Evolutionary conservation across 2,329 filamentous ascomycete species (phyloP).

Genomic region (Aspergillus sp.): DNA sequence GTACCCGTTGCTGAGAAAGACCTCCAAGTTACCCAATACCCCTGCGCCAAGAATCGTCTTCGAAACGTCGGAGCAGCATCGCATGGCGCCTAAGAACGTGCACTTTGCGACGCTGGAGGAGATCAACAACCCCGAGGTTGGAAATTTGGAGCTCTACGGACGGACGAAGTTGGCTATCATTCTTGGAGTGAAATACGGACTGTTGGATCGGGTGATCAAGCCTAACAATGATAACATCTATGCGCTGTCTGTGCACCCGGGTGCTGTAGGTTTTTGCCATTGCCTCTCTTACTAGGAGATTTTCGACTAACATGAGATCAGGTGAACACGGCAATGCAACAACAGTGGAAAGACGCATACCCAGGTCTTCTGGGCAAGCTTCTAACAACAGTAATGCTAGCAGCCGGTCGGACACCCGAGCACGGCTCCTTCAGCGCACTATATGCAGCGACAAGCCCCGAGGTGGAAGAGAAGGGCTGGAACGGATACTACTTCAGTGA

Average conservation of each 20-base stretch:
- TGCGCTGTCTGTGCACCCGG: conserved; percentile 47
- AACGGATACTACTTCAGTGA: conserved; percentile 50
- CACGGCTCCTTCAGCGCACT: conserved; percentile 50
- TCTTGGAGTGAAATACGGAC: conserved; percentile 45
- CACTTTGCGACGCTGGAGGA: conserved; percentile 46
- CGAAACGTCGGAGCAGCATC: conserved; percentile 47
- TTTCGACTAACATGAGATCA: conserved; percentile 14
- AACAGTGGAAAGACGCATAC: conserved; percentile 52
- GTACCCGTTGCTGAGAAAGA: conserved; percentile 47
- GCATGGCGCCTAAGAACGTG: conserved; percentile 37
- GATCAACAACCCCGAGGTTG: conserved; percentile 44
- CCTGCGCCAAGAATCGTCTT: conserved; percentile 45
- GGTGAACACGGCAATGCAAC: conserved; percentile 50
- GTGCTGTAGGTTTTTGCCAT: too few species aligned
- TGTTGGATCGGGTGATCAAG: conserved; percentile 46
- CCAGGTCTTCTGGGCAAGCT: conserved; percentile 45
- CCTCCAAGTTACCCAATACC: conserved; percentile 37
- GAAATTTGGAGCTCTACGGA: conserved; percentile 42
- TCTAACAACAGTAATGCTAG: conserved; percentile 37
- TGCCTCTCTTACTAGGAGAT: too few species aligned
- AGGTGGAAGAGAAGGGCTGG: conserved; percentile 45
- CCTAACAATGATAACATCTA: conserved; percentile 45
- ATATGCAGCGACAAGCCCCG: conserved; percentile 45
- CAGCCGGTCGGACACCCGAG: conserved; percentile 40
- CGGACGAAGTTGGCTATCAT: conserved; percentile 49